Evolutionary conservation across 345 rosid species (phyloP).

Genomic region (Hibiscus mutabilis): DNA sequence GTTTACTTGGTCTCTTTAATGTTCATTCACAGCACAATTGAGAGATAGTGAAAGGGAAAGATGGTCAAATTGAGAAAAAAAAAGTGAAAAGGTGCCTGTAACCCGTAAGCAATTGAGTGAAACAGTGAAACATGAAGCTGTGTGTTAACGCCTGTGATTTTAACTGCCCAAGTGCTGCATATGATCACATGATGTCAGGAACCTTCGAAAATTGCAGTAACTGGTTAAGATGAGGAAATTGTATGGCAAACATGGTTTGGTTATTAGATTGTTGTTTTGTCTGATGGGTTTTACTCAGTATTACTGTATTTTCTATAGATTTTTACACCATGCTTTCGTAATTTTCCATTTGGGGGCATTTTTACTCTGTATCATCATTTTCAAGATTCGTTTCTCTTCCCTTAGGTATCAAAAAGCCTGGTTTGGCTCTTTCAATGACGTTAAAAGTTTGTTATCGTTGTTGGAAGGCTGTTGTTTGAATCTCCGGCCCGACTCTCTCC

Average conservation of each 20-base stretch:
- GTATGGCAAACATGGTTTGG: not conserved
- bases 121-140: no score
- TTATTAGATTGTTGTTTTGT: not conserved
- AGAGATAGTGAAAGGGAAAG: constrained; percentile 6
- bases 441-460: no score
- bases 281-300: not conserved
- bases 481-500: no score
- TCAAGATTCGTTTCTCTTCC: no score
- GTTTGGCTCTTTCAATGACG: no score
- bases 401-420: no score
- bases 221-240: not conserved
- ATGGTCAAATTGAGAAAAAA: not conserved
- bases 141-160: not conserved
- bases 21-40: not conserved
- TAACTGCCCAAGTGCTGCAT: not conserved
- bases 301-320: not conserved
- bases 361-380: no score
- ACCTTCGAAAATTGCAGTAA: no score
- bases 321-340: not conserved
- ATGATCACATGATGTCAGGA: not conserved
- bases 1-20: no score
- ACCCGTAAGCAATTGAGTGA: no score
- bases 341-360: not conserved
- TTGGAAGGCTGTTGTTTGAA: no score
- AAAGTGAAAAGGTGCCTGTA: not conserved